A percentile compares a stretch with the other conserved stretches of the same genome.
Evolutionary conservation across 331 rosid species (phyloP).

Genomic region (Rosa hybrid): DNA sequence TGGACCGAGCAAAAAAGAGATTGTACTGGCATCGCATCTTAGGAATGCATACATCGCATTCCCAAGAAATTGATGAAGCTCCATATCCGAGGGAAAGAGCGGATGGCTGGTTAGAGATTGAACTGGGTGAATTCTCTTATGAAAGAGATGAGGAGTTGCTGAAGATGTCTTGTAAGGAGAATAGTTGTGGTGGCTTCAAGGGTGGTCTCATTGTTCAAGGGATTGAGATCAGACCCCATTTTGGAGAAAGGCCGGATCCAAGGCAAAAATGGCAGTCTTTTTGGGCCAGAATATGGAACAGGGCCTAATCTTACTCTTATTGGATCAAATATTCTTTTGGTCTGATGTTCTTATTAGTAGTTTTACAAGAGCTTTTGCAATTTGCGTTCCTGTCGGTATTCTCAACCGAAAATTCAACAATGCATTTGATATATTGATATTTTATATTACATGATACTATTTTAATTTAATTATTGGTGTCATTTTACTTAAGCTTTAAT

Average conservation of each 20-base stretch:
- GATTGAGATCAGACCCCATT: slow-evolving; percentile 51
- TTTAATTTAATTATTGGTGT: no score
- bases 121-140: slow-evolving; percentile 56
- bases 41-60: background rate
- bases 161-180: slow-evolving; percentile 44
- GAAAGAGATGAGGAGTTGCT: slow-evolving; percentile 33
- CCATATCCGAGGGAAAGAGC: slow-evolving; percentile 33
- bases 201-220: slow-evolving; percentile 60
- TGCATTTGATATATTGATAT: background rate
- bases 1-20: slow-evolving; percentile 24
- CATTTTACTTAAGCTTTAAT: no score
- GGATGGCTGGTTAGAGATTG: slow-evolving; percentile 68
- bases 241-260: background rate
- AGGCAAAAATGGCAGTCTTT: background rate
- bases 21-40: background rate
- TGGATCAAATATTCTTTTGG: background rate
- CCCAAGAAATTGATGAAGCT: background rate
- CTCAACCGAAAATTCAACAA: background rate
- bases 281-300: background rate
- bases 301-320: background rate
- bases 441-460: no score
- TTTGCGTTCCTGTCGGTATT: background rate
- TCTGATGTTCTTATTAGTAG: background rate
- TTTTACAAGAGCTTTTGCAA: background rate
- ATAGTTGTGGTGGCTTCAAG: slow-evolving; percentile 40